These are phyloP conservation scores for Penstemon barbatus DNA, from an alignment of 257 asterid species.

Conservation along the genomic window DNA sequence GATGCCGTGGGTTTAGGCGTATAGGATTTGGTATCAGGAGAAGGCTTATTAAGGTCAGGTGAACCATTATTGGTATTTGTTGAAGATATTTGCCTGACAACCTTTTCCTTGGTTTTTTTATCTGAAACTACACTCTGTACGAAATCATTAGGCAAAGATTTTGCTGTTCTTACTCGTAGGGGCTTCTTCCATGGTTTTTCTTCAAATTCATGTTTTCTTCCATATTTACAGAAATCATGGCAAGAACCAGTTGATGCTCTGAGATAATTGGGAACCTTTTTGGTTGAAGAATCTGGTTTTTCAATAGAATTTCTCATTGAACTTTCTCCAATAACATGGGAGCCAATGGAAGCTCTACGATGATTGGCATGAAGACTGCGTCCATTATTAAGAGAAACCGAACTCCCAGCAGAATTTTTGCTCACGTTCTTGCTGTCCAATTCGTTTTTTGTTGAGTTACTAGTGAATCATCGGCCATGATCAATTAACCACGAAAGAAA, in stretches of 20 bases:
- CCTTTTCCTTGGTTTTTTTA: constrained; percentile 39
- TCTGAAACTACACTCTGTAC: constrained; percentile 30
- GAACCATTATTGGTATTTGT: constrained; percentile 17
- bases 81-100: constrained; percentile 24
- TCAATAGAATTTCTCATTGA: constrained; percentile 44
- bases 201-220: constrained; percentile 40
- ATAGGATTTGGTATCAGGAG: constrained; percentile 34
- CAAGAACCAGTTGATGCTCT: constrained; percentile 83
- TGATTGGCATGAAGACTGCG: constrained; percentile 21
- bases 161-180: constrained; percentile 34
- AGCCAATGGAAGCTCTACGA: constrained; percentile 37
- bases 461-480: constrained; percentile 48
- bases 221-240: constrained; percentile 84
- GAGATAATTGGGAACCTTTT: constrained; percentile 59
- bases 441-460: constrained; percentile 29
- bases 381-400: constrained; percentile 27
- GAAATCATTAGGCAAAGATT: constrained; percentile 33
- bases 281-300: constrained; percentile 28
- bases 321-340: constrained; percentile 23
- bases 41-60: constrained; percentile 21
- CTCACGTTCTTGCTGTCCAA: constrained; percentile 27
- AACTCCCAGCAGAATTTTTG: constrained; percentile 25
- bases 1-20: constrained; percentile 33
- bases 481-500: constrained; percentile 20
- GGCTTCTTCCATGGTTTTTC: constrained; percentile 35